These are phyloP conservation scores for Fusarium sp. DNA, from an alignment of 2,329 filamentous ascomycete genomes.

Conservation along the genomic window DNA sequence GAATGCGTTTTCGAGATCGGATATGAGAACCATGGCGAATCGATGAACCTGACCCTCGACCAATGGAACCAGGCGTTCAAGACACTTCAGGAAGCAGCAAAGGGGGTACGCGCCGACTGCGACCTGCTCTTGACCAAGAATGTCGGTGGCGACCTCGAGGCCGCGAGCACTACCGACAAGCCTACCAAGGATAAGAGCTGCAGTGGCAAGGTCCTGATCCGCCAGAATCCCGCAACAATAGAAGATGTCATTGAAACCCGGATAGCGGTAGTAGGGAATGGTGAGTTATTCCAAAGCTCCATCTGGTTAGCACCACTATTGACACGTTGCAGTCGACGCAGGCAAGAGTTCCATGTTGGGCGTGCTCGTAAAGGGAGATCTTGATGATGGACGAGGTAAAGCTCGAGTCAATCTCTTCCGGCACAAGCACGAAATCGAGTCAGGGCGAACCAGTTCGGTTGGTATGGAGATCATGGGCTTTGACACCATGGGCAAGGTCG, in stretches of 20 bases:
- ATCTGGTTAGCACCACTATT: conserved; percentile 7
- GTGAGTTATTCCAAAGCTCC: conserved; percentile 53
- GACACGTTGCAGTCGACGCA: conserved; percentile 78
- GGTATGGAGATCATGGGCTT: conserved; percentile 99
- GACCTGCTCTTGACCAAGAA: conserved; percentile 90
- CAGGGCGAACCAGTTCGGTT: conserved; percentile 92
- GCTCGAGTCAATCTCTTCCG: conserved; percentile 96
- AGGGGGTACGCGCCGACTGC: conserved; percentile 76
- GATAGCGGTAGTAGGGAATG: conserved; percentile 97
- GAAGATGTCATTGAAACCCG: conserved; percentile 95
- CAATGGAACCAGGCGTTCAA: conserved; percentile 81
- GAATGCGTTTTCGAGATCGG: conserved; percentile 94
- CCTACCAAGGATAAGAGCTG: conserved; percentile 77
- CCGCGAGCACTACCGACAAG: conserved; percentile 63
- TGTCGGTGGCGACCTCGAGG: conserved; percentile 81
- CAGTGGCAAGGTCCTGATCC: conserved; percentile 87
- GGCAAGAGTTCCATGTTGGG: conserved; percentile 97
- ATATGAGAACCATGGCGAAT: conserved; percentile 88
- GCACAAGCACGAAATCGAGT: conserved; percentile 98
- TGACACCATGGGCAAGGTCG: conserved; percentile 84
- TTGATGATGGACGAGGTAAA: conserved; percentile 94
- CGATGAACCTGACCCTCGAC: conserved; percentile 78
- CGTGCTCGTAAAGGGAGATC: conserved; percentile 92
- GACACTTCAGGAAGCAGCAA: conserved; percentile 74
- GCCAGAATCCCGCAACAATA: conserved; percentile 76